Percentiles rank a stretch among this genome's conserved stretches.
These are phyloP conservation scores for Lactifluus pinguis DNA, from an alignment of 768 basidiomycete genomes.

Conservation along the genomic window DNA sequence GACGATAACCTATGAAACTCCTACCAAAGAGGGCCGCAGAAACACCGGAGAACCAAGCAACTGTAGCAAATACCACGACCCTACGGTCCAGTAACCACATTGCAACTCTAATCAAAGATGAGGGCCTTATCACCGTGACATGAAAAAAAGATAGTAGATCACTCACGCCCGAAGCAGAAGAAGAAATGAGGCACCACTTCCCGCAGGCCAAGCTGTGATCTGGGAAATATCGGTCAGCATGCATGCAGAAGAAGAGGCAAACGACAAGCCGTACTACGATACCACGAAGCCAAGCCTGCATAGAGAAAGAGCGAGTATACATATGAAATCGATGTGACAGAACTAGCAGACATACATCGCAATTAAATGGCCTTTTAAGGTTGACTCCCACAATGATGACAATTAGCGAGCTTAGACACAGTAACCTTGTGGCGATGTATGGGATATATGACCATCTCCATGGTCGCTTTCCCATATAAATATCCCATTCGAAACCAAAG, in stretches of 20 bases:
- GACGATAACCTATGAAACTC: not conserved
- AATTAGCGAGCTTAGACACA: not conserved
- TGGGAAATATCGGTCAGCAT: not conserved
- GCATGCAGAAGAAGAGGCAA: too few relatives aligned
- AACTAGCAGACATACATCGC: not conserved
- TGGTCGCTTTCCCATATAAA: constrained; percentile 4
- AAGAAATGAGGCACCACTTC: not conserved
- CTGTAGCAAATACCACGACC: not conserved
- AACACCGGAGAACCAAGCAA: not conserved
- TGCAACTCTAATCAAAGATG: not conserved
- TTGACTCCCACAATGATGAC: not conserved
- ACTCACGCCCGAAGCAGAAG: constrained; percentile 12
- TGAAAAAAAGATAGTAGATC: too few relatives aligned
- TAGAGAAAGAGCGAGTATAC: not conserved
- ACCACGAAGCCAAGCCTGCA: constrained; percentile 3
- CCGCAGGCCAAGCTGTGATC: not conserved
- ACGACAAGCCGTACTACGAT: not conserved
- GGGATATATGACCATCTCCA: constrained; percentile 9
- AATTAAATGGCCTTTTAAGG: not conserved
- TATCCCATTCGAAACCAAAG: not conserved
- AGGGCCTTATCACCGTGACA: not conserved
- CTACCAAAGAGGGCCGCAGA: not conserved
- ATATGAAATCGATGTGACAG: not conserved
- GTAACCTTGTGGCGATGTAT: not conserved
- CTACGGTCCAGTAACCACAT: not conserved